Evolutionary conservation across 345 rosid species (phyloP).

Genomic region (Hevea brasiliensis): DNA sequence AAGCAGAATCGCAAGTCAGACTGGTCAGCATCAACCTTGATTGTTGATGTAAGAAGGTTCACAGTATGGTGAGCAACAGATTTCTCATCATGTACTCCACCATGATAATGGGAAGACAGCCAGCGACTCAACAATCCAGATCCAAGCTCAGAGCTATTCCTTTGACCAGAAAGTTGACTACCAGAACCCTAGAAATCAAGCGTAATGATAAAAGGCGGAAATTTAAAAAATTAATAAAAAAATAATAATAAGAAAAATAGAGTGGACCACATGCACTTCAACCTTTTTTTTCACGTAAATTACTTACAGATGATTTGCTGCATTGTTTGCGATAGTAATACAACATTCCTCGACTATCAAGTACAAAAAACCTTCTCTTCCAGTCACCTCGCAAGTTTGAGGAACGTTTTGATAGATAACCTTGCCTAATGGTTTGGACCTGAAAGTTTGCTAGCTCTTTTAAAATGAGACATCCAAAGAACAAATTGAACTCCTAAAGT

Average conservation of each 20-base stretch:
- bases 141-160: conserved; percentile 94
- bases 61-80: conserved; percentile 99
- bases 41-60: conserved; percentile 97
- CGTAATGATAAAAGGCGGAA: not conserved
- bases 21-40: conserved; percentile 95
- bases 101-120: conserved; percentile 94
- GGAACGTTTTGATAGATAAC: conserved; percentile 96
- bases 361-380: conserved; percentile 99
- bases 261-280: not conserved
- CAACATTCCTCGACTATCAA: conserved; percentile 98
- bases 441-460: conserved; percentile 29
- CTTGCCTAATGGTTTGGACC: conserved; percentile 99
- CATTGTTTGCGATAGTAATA: conserved; percentile 93
- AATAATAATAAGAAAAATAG: not conserved
- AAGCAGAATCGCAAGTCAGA: conserved; percentile 98
- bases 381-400: conserved; percentile 98
- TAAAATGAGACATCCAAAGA: conserved; percentile 12
- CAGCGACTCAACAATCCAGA: conserved; percentile 94
- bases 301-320: conserved; percentile 86
- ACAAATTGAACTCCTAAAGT: conserved; percentile 3
- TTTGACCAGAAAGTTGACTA: conserved; percentile 73
- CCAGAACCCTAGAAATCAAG: conserved; percentile 60
- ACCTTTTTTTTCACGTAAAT: conserved; percentile 10
- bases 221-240: not conserved
- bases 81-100: conserved; percentile 97